Base-by-base conservation (phyloP, 352 stramenopile genomes). In the Pythium grandisporangium region DNA sequence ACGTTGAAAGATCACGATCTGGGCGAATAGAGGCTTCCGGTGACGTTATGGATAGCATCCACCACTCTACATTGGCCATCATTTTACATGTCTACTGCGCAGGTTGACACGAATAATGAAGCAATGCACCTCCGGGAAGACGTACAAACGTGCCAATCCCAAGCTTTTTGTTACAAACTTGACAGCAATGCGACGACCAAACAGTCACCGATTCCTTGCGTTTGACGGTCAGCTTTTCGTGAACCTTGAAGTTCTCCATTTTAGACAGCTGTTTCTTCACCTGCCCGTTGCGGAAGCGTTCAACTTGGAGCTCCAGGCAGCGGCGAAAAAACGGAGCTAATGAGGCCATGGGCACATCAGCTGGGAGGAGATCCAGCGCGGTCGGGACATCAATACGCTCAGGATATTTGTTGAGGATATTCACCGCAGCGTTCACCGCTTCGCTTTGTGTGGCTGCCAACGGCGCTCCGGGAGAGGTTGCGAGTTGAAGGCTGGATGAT, bases 181-280 rank as follows among this genome's bases (percentile, higher is more conserved):
- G 53, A 47, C 79, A 93, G 40, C 63, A 71, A 29, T 87, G 73
- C 19, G 76, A 86, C 3, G 70, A 71, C 71, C 75, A 87, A 30
- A 90, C 65, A 2, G 68, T 84, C 37, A 93, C 76, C 1, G 57
- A 84, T 17, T 61, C 68, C 38, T 88, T 83, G 12, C 76, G 62
- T 42, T 86, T 82, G 1, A 49, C 60, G 2, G 72, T 68, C 16
- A 93, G 65, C 37, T 72, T 51, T 22, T 84, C 58, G 12, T 76
- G 76, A 19, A 89, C 63, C 30, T 74, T 82, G 30, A 93, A 86
- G 48, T 93, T 93, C 42, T 84, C 79, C 62, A 93, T 93, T 57
- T 93, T 93, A n/a, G 73, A 68, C 17, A 93, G 59, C 20, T 93
- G 79, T 41, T 75, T 87, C 59, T 84, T 84, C 37, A 93, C 75